Evolutionary conservation across 169 alveolate species (phyloP), one percentile per base, ranked within the genome.

Genomic region (Eimeria sp.): DNA sequence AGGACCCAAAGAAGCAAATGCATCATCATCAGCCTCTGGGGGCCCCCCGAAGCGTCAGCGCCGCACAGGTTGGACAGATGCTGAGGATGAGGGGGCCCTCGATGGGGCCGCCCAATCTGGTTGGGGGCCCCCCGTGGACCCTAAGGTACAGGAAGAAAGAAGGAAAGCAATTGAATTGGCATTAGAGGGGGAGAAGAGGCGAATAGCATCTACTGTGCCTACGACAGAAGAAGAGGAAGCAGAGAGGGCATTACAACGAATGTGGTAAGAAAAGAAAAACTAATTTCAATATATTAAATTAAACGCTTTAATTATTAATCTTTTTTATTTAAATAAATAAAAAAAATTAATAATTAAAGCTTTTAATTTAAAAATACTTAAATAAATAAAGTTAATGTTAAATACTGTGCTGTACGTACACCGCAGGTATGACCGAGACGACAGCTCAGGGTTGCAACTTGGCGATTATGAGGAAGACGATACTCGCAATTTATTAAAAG

Each of bases 361-460:
- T 0, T 16, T n/a, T 34, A 1, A 34, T 54, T 16, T 54, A 54
- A 54, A 54, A 54, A 54, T 34, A 34, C 2, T 16, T 54, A 54
- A 54, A 54, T 54, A 54, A 16, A 54, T 11, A 11, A 3, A 54
- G 2, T 54, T 11, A 54, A 54, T 54, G 18, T 16, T 9, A 9
- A 54, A 54, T 9, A 9, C 13, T 9, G 75, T 9, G 75, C 25
- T 65, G 34, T 65, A 65, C 43, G 43, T n/a, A 65, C 43, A 65
- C 88, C 58, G 18, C 54, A 87, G 97, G 97, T 95, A 95, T 67
- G 97, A 95, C 87, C 54, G 95, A 7, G 97, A 95, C 20, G 97
- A 95, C 70, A 57, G 63, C 82, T 40, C 87, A 7, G 92, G 94
- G 43, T 20, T 88, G 30, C 30, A 51, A 22, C 73, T 70, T 40